Evolutionary conservation across 192 early-diverging fungal genomes (phyloP).

Genomic region (Physocladia obscura): DNA sequence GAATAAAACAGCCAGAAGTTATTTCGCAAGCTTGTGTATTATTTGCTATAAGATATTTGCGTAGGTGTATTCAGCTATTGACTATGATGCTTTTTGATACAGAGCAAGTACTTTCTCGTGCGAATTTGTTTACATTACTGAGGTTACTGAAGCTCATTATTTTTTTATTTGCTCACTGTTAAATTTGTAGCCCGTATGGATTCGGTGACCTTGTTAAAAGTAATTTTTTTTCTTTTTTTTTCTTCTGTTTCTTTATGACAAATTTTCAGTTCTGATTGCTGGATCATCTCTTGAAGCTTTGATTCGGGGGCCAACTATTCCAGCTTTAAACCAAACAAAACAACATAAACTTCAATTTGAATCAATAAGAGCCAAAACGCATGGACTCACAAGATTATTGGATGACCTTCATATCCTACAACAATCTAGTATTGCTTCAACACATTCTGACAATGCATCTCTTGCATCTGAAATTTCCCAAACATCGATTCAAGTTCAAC

Average conservation of each 20-base stretch:
- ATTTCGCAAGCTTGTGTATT: slow-evolving; percentile 10
- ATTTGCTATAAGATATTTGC: slow-evolving; percentile 5
- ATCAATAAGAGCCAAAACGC: background rate
- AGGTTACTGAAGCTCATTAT: background rate
- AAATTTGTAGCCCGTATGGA: slow-evolving; percentile 14
- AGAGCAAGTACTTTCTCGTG: slow-evolving; percentile 12
- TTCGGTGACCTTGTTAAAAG: slow-evolving; percentile 16
- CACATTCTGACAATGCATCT: background rate
- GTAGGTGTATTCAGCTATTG: slow-evolving; percentile 6
- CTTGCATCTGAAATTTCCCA: background rate
- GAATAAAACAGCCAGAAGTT: background rate
- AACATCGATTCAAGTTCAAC: background rate
- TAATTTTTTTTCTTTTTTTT: background rate
- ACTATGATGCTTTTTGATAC: slow-evolving; percentile 22
- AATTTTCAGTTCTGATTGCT: slow-evolving; percentile 1
- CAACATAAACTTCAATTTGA: background rate
- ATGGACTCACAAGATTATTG: slow-evolving; percentile 6
- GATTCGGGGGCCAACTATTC: slow-evolving; percentile 5
- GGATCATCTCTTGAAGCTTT: slow-evolving; percentile 3
- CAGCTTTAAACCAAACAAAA: background rate
- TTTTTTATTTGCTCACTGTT: background rate
- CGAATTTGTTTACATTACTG: background rate
- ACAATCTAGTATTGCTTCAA: background rate
- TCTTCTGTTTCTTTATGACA: background rate
- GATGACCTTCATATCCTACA: slow-evolving; percentile 3